A percentile compares a stretch with the other conserved stretches of the same genome.
phyloP scores from a whole-genome alignment of 257 asterid species.

The Rehmannia glutinosa region DNA sequence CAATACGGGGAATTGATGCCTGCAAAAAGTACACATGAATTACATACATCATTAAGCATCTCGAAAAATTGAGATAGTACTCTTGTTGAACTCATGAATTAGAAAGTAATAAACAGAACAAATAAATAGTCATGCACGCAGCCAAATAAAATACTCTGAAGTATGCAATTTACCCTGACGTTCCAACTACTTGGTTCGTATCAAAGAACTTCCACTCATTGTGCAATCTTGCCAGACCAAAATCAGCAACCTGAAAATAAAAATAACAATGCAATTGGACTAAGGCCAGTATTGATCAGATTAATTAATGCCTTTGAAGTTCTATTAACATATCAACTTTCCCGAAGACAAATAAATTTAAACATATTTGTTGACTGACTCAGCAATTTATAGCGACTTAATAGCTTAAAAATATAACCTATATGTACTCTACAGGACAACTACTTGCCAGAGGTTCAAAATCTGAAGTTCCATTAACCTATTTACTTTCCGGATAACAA shows the following conservation, averaged over 20 bases:
- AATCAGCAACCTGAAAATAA: constrained; percentile 75
- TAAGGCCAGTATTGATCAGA: neutral
- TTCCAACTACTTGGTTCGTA: constrained; percentile 48
- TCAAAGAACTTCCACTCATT: constrained; percentile 54
- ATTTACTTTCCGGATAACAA: too few relatives aligned
- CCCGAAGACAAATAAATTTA: too few relatives aligned
- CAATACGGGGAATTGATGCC: neutral
- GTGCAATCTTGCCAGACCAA: constrained; percentile 79
- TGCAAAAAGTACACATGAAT: neutral
- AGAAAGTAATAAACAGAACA: neutral
- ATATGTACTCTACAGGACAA: neutral
- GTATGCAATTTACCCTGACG: constrained; percentile 46
- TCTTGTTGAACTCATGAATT: too few relatives aligned
- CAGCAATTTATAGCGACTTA: too few relatives aligned
- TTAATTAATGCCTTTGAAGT: too few relatives aligned
- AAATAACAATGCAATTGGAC: constrained; percentile 9
- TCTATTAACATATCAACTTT: too few relatives aligned
- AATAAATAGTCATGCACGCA: too few relatives aligned
- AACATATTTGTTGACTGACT: too few relatives aligned
- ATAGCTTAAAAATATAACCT: neutral
- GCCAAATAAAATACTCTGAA: neutral
- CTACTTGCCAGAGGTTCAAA: too few relatives aligned
- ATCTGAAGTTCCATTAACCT: too few relatives aligned
- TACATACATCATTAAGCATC: neutral
- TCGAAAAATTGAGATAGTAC: neutral